phyloP scores from a whole-genome alignment of 192 early-diverging fungal species.

The Coemansia sp. region DNA sequence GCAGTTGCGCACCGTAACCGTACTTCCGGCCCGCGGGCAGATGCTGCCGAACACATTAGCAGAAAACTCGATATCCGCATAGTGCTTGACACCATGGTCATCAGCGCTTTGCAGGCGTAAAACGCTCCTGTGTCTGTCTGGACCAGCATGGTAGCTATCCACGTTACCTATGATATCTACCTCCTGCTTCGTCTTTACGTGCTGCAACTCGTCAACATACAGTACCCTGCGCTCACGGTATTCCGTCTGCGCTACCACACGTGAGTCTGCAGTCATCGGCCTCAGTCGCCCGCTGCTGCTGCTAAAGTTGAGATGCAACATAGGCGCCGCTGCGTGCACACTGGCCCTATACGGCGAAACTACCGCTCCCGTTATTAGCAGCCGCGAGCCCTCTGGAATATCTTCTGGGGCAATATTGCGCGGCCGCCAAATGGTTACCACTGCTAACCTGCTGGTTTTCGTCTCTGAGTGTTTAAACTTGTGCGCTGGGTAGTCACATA shows the following conservation, averaged over 20 bases:
- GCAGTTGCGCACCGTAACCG: constrained; percentile 42
- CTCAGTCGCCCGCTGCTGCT: constrained; percentile 13
- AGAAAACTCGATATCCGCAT: constrained; percentile 25
- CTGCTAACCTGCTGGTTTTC: constrained; percentile 2
- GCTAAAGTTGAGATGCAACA: constrained; percentile 18
- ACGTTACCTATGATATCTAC: constrained; percentile 34
- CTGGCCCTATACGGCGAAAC: constrained; percentile 15
- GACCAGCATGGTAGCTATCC: neutral
- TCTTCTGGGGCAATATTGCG: constrained; percentile 22
- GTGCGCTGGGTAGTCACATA: constrained; percentile 50
- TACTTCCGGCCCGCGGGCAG: constrained; percentile 10
- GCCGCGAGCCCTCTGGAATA: constrained; percentile 33
- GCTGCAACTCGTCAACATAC: constrained; percentile 34
- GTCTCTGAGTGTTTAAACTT: constrained; percentile 6
- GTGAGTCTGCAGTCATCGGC: constrained; percentile 18
- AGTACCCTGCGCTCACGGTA: constrained; percentile 25
- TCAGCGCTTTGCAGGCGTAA: constrained; percentile 25
- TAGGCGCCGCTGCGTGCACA: neutral
- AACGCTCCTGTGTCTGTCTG: constrained; percentile 9
- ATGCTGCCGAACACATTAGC: constrained; percentile 21
- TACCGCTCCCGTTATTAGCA: constrained; percentile 23
- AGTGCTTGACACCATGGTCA: constrained; percentile 8
- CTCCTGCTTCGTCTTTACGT: constrained; percentile 20
- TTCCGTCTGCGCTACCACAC: constrained; percentile 19
- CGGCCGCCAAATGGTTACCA: constrained; percentile 45